A percentile compares a stretch with the other conserved stretches of the same genome.
These are phyloP conservation scores for Calvatia gigantea DNA, from an alignment of 768 basidiomycete genomes.

Conservation along the genomic window DNA sequence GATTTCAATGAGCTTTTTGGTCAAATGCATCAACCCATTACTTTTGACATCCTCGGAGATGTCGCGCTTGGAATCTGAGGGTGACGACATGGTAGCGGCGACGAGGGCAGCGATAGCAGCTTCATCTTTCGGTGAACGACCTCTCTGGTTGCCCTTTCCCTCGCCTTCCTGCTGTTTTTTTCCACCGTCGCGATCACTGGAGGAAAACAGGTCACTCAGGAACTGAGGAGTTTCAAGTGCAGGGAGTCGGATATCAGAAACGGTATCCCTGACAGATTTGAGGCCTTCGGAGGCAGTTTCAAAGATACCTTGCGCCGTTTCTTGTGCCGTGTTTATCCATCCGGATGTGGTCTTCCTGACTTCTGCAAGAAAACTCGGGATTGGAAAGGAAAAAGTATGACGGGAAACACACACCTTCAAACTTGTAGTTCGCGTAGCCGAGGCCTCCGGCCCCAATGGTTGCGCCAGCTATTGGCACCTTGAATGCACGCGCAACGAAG, in stretches of 20 bases:
- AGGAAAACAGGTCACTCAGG: slow-evolving; percentile 58
- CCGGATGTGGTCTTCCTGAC: slow-evolving; percentile 63
- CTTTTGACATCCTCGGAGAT: slow-evolving; percentile 45
- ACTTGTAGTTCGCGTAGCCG: slow-evolving; percentile 95
- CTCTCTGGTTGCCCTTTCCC: slow-evolving; percentile 31
- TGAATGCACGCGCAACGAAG: slow-evolving; percentile 83
- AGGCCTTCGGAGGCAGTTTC: slow-evolving; percentile 71
- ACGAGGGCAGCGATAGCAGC: slow-evolving; percentile 71
- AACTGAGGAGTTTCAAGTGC: slow-evolving; percentile 59
- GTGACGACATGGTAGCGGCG: slow-evolving; percentile 76
- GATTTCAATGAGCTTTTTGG: slow-evolving; percentile 94
- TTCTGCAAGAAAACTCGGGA: slow-evolving; percentile 41
- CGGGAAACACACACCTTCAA: slow-evolving; percentile 66
- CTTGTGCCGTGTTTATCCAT: slow-evolving; percentile 65
- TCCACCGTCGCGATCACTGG: slow-evolving; percentile 25
- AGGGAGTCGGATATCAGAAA: slow-evolving; percentile 59
- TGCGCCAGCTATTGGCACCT: slow-evolving; percentile 84
- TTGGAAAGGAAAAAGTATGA: background rate
- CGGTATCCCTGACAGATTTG: slow-evolving; percentile 52
- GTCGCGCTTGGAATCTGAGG: slow-evolving; percentile 53
- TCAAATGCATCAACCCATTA: slow-evolving; percentile 91
- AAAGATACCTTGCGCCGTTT: slow-evolving; percentile 66
- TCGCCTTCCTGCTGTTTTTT: slow-evolving; percentile 29
- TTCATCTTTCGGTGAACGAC: slow-evolving; percentile 52
- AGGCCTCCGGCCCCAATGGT: slow-evolving; percentile 89